Percentiles rank a stretch among this genome's conserved stretches.
phyloP scores from a whole-genome alignment of 2,329 filamentous ascomycete genomes.

The Colletotrichum liaoningense region DNA sequence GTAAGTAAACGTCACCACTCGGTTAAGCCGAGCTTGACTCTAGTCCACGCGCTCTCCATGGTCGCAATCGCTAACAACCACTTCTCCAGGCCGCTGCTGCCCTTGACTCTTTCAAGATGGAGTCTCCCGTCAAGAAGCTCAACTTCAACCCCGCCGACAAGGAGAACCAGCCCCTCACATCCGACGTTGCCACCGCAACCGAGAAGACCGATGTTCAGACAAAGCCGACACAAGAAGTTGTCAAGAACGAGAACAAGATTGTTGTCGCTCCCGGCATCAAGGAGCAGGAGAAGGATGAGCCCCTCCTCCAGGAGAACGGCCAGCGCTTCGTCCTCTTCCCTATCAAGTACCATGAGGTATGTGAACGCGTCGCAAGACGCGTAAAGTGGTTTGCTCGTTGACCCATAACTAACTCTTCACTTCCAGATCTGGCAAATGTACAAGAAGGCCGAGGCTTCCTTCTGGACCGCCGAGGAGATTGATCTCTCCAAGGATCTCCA shows the following conservation, averaged over 20 bases:
- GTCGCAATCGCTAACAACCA: slow-evolving; percentile 45
- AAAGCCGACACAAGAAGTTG: slow-evolving; percentile 64
- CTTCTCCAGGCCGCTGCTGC: slow-evolving; percentile 80
- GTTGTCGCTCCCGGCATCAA: slow-evolving; percentile 66
- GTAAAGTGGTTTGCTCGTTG: slow-evolving; percentile 67
- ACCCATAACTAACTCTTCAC: slow-evolving; percentile 51
- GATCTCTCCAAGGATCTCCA: slow-evolving; percentile 98
- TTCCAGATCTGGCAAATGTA: slow-evolving; percentile 99
- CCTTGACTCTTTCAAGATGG: slow-evolving; percentile 91
- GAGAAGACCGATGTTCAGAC: slow-evolving; percentile 71
- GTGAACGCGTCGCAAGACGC: slow-evolving; percentile 70
- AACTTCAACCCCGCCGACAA: slow-evolving; percentile 81
- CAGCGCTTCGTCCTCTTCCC: slow-evolving; percentile 98
- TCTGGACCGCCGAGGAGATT: slow-evolving; percentile 99
- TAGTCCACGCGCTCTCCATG: slow-evolving; percentile 21
- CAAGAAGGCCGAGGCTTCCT: slow-evolving; percentile 99
- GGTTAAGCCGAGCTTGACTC: background rate
- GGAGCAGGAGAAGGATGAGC: slow-evolving; percentile 83
- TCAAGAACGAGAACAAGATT: slow-evolving; percentile 56
- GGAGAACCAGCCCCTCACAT: slow-evolving; percentile 75
- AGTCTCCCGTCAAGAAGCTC: slow-evolving; percentile 91
- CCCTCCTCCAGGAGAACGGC: slow-evolving; percentile 93
- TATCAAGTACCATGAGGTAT: slow-evolving; percentile 98
- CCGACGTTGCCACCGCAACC: slow-evolving; percentile 62
- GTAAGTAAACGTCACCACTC: slow-evolving; percentile 52